A percentile compares a stretch with the other conserved stretches of the same genome.
These are phyloP conservation scores for Elongisporangium anandrum DNA, from an alignment of 352 stramenopile species.

Conservation along the genomic window DNA sequence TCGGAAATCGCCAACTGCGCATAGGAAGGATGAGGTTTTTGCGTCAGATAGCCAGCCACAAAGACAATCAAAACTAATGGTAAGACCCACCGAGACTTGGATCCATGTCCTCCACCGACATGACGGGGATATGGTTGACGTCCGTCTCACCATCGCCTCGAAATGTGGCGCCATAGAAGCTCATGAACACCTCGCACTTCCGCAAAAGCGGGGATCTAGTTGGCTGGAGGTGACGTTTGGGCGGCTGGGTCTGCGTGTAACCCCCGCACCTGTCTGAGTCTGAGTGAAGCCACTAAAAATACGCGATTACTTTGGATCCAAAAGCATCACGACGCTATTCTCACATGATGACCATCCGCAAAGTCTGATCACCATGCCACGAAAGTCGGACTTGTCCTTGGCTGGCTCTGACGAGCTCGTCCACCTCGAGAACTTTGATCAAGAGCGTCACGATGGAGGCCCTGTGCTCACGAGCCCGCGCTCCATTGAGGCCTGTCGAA, in stretches of 20 bases:
- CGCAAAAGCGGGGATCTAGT: not conserved
- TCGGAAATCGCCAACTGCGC: conserved; percentile 72
- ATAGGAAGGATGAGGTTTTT: not conserved
- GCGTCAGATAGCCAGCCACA: not conserved
- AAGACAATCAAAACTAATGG: not conserved
- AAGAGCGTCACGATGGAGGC: conserved; percentile 9
- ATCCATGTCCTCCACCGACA: conserved; percentile 62
- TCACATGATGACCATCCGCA: not conserved
- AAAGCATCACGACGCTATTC: not conserved
- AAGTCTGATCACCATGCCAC: not conserved
- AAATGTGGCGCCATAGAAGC: conserved; percentile 17
- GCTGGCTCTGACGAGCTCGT: conserved; percentile 10
- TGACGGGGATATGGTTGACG: conserved; percentile 39
- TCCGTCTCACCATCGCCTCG: conserved; percentile 22
- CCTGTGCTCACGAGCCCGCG: conserved; percentile 61
- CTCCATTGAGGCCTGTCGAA: conserved; percentile 68
- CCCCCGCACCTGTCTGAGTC: not conserved
- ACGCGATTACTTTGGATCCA: not conserved
- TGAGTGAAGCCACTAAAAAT: not conserved
- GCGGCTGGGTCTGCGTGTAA: not conserved
- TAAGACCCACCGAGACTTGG: conserved; percentile 54
- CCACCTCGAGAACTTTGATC: conserved; percentile 64
- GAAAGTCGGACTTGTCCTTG: not conserved
- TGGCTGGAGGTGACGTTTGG: not conserved
- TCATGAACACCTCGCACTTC: not conserved